These are phyloP conservation scores for Phytophthora multivora DNA, from an alignment of 352 stramenopile genomes.

Conservation along the genomic window DNA sequence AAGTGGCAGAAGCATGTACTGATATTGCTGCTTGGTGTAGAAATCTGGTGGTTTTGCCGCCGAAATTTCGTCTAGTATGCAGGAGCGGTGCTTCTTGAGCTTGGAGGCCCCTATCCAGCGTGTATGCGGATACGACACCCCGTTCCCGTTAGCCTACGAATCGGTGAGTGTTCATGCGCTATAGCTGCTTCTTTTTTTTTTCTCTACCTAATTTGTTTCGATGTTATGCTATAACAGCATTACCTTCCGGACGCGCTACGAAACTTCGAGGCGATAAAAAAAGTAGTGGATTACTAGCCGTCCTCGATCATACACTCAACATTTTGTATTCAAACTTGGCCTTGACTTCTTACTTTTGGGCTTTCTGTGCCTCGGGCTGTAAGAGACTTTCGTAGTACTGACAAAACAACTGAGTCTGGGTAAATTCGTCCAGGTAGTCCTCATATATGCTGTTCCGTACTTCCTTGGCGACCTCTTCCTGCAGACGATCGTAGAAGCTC, in stretches of 20 bases:
- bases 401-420: slow-evolving; percentile 87
- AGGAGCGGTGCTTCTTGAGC: slow-evolving; percentile 95
- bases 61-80: slow-evolving; percentile 95
- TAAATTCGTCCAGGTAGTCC: slow-evolving; percentile 82
- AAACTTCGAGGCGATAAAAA: slow-evolving; percentile 96
- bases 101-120: slow-evolving; percentile 96
- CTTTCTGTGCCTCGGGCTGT: slow-evolving; percentile 37
- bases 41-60: slow-evolving; percentile 95
- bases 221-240: slow-evolving; percentile 38
- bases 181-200: not conserved
- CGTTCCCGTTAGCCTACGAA: slow-evolving; percentile 97
- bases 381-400: slow-evolving; percentile 84
- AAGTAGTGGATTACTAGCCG: slow-evolving; percentile 85
- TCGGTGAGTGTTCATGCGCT: slow-evolving; percentile 54
- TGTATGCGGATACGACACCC: slow-evolving; percentile 95
- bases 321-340: not conserved
- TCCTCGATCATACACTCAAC: slow-evolving; percentile 7
- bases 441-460: slow-evolving; percentile 74
- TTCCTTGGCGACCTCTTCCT: slow-evolving; percentile 75
- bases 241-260: slow-evolving; percentile 95
- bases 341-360: slow-evolving; percentile 12
- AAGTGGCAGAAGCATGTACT: slow-evolving; percentile 8
- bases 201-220: slow-evolving; percentile 5
- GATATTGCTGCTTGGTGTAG: slow-evolving; percentile 23
- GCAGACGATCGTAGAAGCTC: slow-evolving; percentile 76